Conservation (phyloP, 441 rosid genomes). For the Adansonia gregorii region DNA sequence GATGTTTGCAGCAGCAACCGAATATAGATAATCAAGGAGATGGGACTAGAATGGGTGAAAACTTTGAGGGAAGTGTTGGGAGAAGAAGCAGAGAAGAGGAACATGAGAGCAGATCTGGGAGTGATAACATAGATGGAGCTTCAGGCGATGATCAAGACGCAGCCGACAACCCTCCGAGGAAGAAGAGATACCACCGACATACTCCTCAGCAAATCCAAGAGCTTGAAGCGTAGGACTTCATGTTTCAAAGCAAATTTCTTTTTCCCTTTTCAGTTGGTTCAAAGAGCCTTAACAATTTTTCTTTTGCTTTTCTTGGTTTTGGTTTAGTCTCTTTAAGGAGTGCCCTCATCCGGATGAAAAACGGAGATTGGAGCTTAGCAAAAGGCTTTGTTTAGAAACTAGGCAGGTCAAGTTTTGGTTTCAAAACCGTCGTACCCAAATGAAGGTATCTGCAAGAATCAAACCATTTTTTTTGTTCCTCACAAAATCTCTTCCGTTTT, state of each 20-base stretch:
- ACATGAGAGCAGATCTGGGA: constrained; percentile 91
- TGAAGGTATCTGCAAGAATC: constrained; percentile 63
- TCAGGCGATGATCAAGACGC: constrained; percentile 84
- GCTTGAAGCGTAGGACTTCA: constrained; percentile 70
- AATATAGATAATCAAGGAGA: constrained; percentile 68
- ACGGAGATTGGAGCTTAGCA: constrained; percentile 87
- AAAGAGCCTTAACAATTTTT: neutral
- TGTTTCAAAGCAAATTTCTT: neutral
- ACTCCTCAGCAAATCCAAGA: constrained; percentile 92
- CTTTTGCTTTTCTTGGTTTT: constrained; percentile 1
- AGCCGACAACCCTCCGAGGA: constrained; percentile 63
- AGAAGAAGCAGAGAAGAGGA: constrained; percentile 78
- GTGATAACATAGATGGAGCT: constrained; percentile 77
- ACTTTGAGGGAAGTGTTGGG: constrained; percentile 50
- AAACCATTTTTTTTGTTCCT: neutral
- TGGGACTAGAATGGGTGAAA: constrained; percentile 57
- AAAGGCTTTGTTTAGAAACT: constrained; percentile 73
- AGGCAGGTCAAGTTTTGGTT: constrained; percentile 98
- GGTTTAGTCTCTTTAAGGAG: constrained; percentile 76
- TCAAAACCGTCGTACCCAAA: constrained; percentile 95
- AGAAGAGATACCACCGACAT: constrained; percentile 91
- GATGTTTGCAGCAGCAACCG: constrained; percentile 58
- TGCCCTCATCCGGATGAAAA: constrained; percentile 98
- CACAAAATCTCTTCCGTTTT: neutral
- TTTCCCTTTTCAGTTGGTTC: neutral